These are phyloP conservation scores for Nitzschia sp. DNA, from an alignment of 108 stramenopile species.

Conservation along the genomic window DNA sequence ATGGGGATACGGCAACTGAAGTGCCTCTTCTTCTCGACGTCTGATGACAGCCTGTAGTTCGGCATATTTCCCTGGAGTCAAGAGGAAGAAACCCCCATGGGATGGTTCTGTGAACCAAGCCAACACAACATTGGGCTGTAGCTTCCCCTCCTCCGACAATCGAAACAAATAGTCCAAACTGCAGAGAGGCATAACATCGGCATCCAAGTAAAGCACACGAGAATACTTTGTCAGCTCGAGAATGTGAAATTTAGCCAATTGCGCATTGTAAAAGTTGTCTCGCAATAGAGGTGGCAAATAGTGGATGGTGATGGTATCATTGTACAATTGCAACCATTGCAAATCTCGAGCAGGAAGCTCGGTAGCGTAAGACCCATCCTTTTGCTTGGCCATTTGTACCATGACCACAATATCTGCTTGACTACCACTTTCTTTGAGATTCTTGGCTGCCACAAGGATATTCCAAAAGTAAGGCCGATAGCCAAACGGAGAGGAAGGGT, in stretches of 20 bases:
- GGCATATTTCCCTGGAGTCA: conserved; percentile 31
- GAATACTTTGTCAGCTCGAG: conserved; percentile 48
- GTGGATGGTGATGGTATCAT: conserved; percentile 8
- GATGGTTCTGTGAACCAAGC: conserved; percentile 38
- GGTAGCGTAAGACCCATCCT: conserved; percentile 8
- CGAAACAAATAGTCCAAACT: conserved; percentile 57
- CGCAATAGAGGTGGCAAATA: conserved; percentile 33
- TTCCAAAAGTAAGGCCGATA: conserved; percentile 46
- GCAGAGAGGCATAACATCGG: conserved; percentile 54
- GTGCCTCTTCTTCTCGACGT: conserved; percentile 19
- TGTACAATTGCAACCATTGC: conserved; percentile 11
- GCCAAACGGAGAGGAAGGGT: conserved; percentile 31
- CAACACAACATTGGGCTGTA: conserved; percentile 34
- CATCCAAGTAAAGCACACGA: conserved; percentile 57
- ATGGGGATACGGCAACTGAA: conserved; percentile 39
- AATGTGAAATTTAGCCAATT: conserved; percentile 49
- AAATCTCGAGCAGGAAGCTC: conserved; percentile 9
- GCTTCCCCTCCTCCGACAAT: conserved; percentile 11
- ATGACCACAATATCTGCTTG: conserved; percentile 46
- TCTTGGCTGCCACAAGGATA: conserved; percentile 36
- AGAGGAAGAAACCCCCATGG: conserved; percentile 49
- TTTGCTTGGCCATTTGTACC: conserved; percentile 33
- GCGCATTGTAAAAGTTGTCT: conserved; percentile 43
- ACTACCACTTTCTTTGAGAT: conserved; percentile 21
- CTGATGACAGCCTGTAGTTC: conserved; percentile 25